Percentiles rank a stretch among this genome's conserved stretches.
Conservation (phyloP, 2,329 filamentous ascomycete genomes). For the Diplocarpon rosae region DNA sequence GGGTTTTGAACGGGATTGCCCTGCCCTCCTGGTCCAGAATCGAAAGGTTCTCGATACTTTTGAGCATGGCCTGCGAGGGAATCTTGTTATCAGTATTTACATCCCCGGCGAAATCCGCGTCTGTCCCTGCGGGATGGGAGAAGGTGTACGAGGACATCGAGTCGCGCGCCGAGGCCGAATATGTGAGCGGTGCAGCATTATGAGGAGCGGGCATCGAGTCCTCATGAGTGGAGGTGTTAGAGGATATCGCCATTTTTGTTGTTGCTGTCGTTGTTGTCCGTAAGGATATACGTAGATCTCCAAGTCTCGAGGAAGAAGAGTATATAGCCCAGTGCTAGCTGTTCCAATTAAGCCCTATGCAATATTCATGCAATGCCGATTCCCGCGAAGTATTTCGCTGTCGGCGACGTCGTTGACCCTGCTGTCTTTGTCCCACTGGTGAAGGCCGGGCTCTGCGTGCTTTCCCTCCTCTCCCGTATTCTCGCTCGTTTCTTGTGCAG, state of each 20-base stretch:
- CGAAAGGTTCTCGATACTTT: constrained; percentile 34
- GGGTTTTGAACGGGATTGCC: constrained; percentile 23
- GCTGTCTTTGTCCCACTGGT: no score
- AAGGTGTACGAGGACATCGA: constrained; percentile 2
- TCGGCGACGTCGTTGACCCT: no score
- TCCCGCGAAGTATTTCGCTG: no score
- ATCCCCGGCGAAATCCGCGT: constrained; percentile 40
- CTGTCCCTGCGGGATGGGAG: constrained; percentile 25
- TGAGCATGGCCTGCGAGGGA: constrained; percentile 38
- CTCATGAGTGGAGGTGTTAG: not conserved
- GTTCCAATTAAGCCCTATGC: no score
- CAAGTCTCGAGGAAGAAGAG: no score
- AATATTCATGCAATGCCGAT: no score
- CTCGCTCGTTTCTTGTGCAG: no score
- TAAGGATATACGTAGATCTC: no score
- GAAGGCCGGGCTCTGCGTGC: no score
- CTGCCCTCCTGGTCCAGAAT: constrained; percentile 26
- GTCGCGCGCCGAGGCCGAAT: not conserved
- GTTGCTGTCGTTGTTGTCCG: not conserved
- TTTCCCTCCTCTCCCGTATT: no score
- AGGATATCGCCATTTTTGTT: not conserved
- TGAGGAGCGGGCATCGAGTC: not conserved
- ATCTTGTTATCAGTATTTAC: constrained; percentile 44
- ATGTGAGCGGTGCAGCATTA: no score
- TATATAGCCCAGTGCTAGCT: no score